Base-by-base conservation (phyloP, 768 basidiomycete genomes). In the Suillus discolor region DNA sequence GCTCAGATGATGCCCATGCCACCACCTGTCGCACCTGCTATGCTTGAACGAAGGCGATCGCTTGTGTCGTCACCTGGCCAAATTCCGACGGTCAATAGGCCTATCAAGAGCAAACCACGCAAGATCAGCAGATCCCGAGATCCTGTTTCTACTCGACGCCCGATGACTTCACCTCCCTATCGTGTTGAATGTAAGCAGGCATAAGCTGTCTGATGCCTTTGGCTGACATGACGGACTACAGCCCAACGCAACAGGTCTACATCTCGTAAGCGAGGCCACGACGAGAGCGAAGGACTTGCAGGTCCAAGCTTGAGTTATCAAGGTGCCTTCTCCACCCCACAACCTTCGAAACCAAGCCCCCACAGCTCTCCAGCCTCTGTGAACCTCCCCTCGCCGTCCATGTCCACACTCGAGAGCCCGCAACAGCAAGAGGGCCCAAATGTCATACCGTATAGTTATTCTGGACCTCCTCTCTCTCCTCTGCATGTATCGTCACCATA, bases 321-420 rank as follows among this genome's bases (percentile, higher is more conserved):
- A 67, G 85, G 85, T 45, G 81, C 83, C 38, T 88, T 88, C 70
- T 81, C 86, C 5, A 85, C 85, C 64, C 86, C 88, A 12, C 80
- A 80, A 7, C 77, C 77, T 31, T 74, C 82, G 15, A 83, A 75
- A 49, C 78, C 84, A 12, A 92, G 90, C 72, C 82, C 87, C 9
- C 90, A 91, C 70, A 89, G 91, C 72, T 93, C 91, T 16, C 91
- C 91, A 2, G 86, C 86, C 3, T 93, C 91, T 15, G 85, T 81
- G 16, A 88, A 89, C 74, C 77, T 89, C 34, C 89, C 91, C 4
- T 93, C 91, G 4, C 91, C 91, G 18, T 79, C 87, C 7, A 86
- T 85, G 73, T 79, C 87, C 28, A 79, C 78, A 15, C 71, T 81
- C 47, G 87, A 87, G 63, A 76, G 82, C 31, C 74, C 81, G 2